Base-by-base conservation (phyloP, 2,329 filamentous ascomycete species). In the Phyllosticta citrichinensis region DNA sequence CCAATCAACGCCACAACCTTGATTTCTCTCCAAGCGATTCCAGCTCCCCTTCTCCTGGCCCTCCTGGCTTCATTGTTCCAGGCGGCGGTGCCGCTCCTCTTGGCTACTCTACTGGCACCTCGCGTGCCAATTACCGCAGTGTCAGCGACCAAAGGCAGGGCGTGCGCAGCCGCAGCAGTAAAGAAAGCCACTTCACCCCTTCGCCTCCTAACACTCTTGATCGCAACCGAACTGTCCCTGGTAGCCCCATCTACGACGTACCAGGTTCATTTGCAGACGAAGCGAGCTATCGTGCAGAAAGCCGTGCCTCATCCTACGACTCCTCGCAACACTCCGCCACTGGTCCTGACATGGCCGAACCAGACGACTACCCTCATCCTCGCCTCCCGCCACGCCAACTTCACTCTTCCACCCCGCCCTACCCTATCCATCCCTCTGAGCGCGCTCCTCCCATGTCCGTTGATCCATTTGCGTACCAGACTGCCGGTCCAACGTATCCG, bases 11-110 rank as follows among this genome's bases (percentile, higher is more conserved):
- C 58, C 68, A 61, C 68, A 54, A 55, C 30, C 55, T 69, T 62
- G 66, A 63, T 63, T 65, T 68, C 40, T 65, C 67, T 55, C 51
- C 60, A n/a, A 52, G 53, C 50, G 52, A 62, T 11, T 64, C 67
- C 56, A 61, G 65, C 10, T 59, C 64, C 17, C 56, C 65, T 1
- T 60, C 65, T 55, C 58, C 67, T 50, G 68, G 66, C 22, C 66
- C 75, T 14, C 76, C 79, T 40, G 78, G 79, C 66, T 77, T 80
- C 68, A 66, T 81, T 65, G 68, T 81, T 22, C 72, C 75, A 62
- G 76, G 78, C 17, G 73, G 78, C 47, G 78, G 81, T 66, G 78
- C 69, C 69, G 69, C 22, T 70, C 73, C 53, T 70, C 73, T 58
- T 66, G 73, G 58, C 64, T 70, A 63, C 63, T 68, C 61, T 47